phyloP scores from a whole-genome alignment of 805 yeast genomes.

The Yamadazyma tumulicola region DNA sequence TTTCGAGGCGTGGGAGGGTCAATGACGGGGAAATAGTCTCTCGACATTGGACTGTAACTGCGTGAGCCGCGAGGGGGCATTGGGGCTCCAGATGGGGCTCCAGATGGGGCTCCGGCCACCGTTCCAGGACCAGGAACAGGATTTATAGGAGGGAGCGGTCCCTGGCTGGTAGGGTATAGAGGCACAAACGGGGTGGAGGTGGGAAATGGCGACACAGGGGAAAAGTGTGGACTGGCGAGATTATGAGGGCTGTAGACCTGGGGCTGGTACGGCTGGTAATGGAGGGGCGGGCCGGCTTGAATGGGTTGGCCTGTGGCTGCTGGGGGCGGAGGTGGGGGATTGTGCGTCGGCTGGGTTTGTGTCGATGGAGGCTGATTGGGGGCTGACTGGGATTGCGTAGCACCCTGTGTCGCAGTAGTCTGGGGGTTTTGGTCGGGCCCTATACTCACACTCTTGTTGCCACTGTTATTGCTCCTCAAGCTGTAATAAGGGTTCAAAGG shows the following conservation, averaged over 20 bases:
- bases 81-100: background rate
- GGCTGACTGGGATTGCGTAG: background rate
- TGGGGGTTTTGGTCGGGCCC: constrained; percentile 1
- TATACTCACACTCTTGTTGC: constrained; percentile 5
- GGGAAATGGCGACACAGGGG: too few species aligned
- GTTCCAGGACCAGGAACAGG: too few species aligned
- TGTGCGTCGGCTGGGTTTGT: too few species aligned
- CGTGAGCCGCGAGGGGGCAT: constrained; percentile 6
- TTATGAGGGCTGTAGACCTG: too few species aligned
- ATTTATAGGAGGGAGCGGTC: too few species aligned
- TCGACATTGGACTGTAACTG: constrained; percentile 12
- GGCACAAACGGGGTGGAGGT: too few species aligned
- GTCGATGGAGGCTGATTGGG: background rate
- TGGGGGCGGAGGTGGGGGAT: background rate
- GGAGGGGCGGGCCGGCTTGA: too few species aligned
- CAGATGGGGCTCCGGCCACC: too few species aligned
- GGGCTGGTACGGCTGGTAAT: too few species aligned
- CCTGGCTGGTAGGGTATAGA: too few species aligned
- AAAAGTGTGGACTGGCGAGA: too few species aligned
- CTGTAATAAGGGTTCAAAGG: constrained; percentile 10
- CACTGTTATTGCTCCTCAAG: constrained; percentile 3
- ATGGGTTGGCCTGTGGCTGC: background rate
- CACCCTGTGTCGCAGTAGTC: too few species aligned
- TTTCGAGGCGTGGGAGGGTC: constrained; percentile 15
- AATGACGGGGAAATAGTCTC: constrained; percentile 8